These are phyloP conservation scores for Thalassiosira hispida DNA, from an alignment of 352 stramenopile species.

Conservation along the genomic window DNA sequence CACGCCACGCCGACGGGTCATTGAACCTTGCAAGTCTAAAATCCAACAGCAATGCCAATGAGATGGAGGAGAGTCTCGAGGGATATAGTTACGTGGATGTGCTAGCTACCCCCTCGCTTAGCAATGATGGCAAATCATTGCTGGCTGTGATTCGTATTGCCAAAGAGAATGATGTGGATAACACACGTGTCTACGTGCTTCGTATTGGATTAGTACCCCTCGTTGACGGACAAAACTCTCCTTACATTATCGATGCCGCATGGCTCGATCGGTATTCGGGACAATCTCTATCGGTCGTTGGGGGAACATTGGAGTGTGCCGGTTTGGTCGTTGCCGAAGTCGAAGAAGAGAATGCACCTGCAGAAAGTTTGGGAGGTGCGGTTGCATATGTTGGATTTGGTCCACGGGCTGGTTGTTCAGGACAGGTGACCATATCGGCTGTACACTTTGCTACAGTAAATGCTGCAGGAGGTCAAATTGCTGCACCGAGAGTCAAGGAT, in stretches of 20 bases:
- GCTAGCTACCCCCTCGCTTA: constrained; percentile 4
- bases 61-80: background rate
- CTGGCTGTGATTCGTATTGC: constrained; percentile 30
- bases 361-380: too few relatives aligned
- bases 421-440: constrained; percentile 34
- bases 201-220: constrained; percentile 6
- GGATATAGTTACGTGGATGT: constrained; percentile 31
- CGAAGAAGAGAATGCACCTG: constrained; percentile 13
- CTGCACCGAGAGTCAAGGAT: constrained; percentile 22
- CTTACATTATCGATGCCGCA: constrained; percentile 28
- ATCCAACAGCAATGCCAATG: background rate
- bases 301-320: constrained; percentile 21
- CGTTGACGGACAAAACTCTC: background rate
- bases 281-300: constrained; percentile 11
- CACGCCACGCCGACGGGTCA: constrained; percentile 5
- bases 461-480: background rate
- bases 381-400: constrained; percentile 38
- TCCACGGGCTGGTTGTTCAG: background rate
- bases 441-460: constrained; percentile 22
- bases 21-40: constrained; percentile 16
- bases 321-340: constrained; percentile 26
- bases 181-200: constrained; percentile 33
- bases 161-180: constrained; percentile 1
- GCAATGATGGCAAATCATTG: constrained; percentile 10
- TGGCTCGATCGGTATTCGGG: constrained; percentile 46